Evolutionary conservation across 2,329 filamentous ascomycete species (phyloP).

Genomic region (Ophiostoma tasmaniense): DNA sequence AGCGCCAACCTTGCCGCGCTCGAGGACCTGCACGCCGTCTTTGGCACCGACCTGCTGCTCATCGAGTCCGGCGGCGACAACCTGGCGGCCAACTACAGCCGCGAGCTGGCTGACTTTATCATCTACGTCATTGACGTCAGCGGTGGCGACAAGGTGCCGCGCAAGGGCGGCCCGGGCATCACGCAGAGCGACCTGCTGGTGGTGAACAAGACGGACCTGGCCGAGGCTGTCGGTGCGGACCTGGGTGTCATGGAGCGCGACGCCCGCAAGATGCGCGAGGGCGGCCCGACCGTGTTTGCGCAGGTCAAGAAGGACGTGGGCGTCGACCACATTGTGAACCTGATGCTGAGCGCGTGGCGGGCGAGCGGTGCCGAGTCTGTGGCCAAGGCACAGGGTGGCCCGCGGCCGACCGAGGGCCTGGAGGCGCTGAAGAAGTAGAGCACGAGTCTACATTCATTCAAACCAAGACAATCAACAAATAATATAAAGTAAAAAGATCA

Average conservation of each 20-base stretch:
- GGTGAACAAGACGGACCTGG: slow-evolving; percentile 95
- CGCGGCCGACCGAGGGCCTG: slow-evolving; percentile 47
- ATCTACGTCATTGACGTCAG: slow-evolving; percentile 98
- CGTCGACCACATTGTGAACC: slow-evolving; percentile 75
- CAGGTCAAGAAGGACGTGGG: slow-evolving; percentile 91
- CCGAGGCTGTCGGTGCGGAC: slow-evolving; percentile 83
- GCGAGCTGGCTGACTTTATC: slow-evolving; percentile 94
- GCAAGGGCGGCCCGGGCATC: slow-evolving; percentile 94
- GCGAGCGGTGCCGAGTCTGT: slow-evolving; percentile 68
- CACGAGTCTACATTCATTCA: background rate
- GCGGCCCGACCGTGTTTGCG: slow-evolving; percentile 89
- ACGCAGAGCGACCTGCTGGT: slow-evolving; percentile 90
- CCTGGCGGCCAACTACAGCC: slow-evolving; percentile 89
- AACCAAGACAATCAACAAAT: background rate
- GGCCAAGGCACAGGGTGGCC: slow-evolving; percentile 46
- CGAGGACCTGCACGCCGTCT: slow-evolving; percentile 75
- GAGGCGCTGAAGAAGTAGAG: slow-evolving; percentile 32
- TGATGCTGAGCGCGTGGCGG: slow-evolving; percentile 90
- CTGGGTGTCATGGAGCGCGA: slow-evolving; percentile 90
- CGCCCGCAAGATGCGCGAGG: slow-evolving; percentile 88
- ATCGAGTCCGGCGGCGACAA: slow-evolving; percentile 97
- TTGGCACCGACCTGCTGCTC: slow-evolving; percentile 75
- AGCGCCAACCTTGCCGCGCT: slow-evolving; percentile 86
- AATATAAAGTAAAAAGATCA: slow-evolving; percentile 5
- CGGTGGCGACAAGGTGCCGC: slow-evolving; percentile 90